These are phyloP conservation scores for Penicillium arizonense DNA, from an alignment of 495 filamentous ascomycete genomes.

Conservation along the genomic window DNA sequence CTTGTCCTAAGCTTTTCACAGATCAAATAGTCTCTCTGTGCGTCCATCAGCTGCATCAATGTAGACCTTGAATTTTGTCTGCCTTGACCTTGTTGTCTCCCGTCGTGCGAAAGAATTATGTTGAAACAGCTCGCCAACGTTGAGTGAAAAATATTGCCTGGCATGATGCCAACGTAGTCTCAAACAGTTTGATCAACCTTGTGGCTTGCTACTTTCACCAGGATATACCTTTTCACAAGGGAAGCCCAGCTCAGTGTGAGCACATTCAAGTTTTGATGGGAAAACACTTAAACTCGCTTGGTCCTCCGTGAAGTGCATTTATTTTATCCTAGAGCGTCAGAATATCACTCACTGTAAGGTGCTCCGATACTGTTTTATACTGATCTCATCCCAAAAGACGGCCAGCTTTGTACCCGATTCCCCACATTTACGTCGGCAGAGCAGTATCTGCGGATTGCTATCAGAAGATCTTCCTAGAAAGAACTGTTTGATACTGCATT, in stretches of 20 bases:
- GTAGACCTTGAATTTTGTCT: no score
- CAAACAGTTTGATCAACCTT: no score
- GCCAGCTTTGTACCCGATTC: not conserved
- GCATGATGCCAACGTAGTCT: no score
- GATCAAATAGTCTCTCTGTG: no score
- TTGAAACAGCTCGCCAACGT: no score
- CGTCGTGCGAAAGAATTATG: no score
- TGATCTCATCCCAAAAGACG: not conserved
- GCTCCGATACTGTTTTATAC: not conserved
- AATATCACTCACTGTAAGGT: not conserved
- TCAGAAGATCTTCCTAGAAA: not conserved
- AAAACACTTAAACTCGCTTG: not conserved
- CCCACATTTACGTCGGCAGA: not conserved
- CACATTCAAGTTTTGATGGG: not conserved
- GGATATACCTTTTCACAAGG: not conserved
- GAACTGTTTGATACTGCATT: not conserved
- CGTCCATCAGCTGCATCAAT: no score
- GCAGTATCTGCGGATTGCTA: not conserved
- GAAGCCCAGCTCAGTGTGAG: not conserved
- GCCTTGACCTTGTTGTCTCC: no score
- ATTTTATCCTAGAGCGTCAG: not conserved
- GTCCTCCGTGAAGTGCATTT: not conserved
- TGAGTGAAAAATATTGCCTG: no score
- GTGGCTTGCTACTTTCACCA: not conserved
- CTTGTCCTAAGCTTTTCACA: no score